Percentiles rank a stretch among this genome's conserved stretches.
phyloP scores from a whole-genome alignment of 2,329 filamentous ascomycete genomes.

The Elsinoe australis region DNA sequence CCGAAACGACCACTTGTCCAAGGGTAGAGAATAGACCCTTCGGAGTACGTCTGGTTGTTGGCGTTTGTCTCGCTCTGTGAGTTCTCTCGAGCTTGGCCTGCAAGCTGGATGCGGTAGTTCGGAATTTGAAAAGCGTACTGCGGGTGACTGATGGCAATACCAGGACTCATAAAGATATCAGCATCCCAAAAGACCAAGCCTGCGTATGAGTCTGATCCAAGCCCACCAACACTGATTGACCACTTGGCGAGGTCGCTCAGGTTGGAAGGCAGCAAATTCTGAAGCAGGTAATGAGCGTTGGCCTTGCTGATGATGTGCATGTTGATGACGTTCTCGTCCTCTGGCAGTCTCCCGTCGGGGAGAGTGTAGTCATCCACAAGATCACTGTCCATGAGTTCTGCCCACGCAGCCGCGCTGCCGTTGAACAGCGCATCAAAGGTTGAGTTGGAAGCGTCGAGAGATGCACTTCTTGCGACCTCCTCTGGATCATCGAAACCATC shows the following conservation, averaged over 20 bases:
- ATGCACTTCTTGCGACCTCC: constrained; percentile 49
- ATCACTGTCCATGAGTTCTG: constrained; percentile 50
- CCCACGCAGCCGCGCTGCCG: constrained; percentile 57
- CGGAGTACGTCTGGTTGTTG: constrained; percentile 48
- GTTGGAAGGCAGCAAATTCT: constrained; percentile 48
- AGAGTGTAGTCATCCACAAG: constrained; percentile 57
- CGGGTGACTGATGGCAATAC: constrained; percentile 56
- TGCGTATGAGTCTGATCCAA: constrained; percentile 60
- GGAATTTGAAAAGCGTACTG: constrained; percentile 55
- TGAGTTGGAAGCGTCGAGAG: constrained; percentile 39
- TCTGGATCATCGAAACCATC: constrained; percentile 58
- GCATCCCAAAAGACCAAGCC: constrained; percentile 61
- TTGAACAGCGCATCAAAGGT: constrained; percentile 51
- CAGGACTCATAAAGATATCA: constrained; percentile 62
- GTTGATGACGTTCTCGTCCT: constrained; percentile 50
- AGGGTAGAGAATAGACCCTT: constrained; percentile 54
- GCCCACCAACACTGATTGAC: constrained; percentile 60
- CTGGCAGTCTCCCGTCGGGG: constrained; percentile 49
- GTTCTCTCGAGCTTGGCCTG: constrained; percentile 54
- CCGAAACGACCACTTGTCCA: constrained; percentile 62
- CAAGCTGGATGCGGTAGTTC: constrained; percentile 54
- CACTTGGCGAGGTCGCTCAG: constrained; percentile 44
- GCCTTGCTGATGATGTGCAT: constrained; percentile 49
- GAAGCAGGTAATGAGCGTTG: constrained; percentile 51
- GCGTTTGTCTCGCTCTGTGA: constrained; percentile 31